These are phyloP conservation scores for Candida sanyaensis DNA, from an alignment of 1,139 yeast genomes.

Conservation along the genomic window DNA sequence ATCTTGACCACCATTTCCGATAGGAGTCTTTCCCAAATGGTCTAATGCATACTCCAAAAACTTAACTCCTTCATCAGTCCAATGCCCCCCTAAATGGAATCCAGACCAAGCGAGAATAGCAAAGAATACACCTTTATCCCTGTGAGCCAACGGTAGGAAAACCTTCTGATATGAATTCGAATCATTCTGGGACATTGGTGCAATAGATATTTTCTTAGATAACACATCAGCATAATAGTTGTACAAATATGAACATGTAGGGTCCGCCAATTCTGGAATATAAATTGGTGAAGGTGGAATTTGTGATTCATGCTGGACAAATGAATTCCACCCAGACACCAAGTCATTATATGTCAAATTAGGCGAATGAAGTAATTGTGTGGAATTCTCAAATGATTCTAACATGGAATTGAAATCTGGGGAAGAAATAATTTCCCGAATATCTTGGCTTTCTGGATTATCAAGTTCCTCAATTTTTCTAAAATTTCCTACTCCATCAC, in stretches of 20 bases:
- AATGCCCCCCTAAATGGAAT: slow-evolving; percentile 54
- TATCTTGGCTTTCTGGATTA: slow-evolving; percentile 3
- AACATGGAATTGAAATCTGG: slow-evolving; percentile 11
- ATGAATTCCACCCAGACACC: slow-evolving; percentile 21
- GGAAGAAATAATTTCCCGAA: slow-evolving; percentile 11
- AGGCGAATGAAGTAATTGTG: neutral
- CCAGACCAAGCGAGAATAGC: slow-evolving; percentile 81
- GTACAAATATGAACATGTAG: slow-evolving; percentile 41
- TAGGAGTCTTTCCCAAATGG: slow-evolving; percentile 31
- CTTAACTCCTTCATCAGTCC: slow-evolving; percentile 45
- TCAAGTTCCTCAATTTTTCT: slow-evolving; percentile 10
- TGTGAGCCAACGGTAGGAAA: slow-evolving; percentile 77
- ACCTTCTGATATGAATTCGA: slow-evolving; percentile 71
- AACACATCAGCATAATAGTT: slow-evolving; percentile 66
- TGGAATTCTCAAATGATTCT: slow-evolving; percentile 12
- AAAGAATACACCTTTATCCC: slow-evolving; percentile 66
- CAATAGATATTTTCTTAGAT: slow-evolving; percentile 60
- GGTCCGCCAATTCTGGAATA: slow-evolving; percentile 21
- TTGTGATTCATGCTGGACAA: slow-evolving; percentile 19
- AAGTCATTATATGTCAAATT: slow-evolving; percentile 15
- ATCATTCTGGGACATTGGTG: slow-evolving; percentile 53
- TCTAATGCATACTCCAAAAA: slow-evolving; percentile 50
- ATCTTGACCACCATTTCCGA: slow-evolving; percentile 12
- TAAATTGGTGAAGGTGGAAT: slow-evolving; percentile 16
- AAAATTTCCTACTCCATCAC: neutral